Evolutionary conservation across 352 stramenopile species (phyloP).

Genomic region (Phytophthora colocasiae): DNA sequence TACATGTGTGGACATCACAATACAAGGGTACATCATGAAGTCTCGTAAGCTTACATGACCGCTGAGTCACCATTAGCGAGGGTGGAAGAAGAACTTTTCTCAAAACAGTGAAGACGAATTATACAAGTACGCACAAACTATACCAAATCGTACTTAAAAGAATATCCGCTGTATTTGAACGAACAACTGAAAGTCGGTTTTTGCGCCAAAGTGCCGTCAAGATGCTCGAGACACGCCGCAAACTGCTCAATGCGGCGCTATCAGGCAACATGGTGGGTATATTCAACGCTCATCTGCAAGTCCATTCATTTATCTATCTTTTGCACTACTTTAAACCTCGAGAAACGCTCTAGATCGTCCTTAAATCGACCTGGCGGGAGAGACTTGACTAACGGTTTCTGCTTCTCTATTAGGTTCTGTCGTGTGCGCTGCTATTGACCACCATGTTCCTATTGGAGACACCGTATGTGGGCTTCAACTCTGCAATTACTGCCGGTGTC

Average conservation of each 20-base stretch:
- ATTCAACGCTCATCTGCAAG: not conserved
- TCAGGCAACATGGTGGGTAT: conserved; percentile 67
- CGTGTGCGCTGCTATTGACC: conserved; percentile 61
- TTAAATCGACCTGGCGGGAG: conserved; percentile 1
- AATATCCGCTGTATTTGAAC: not conserved
- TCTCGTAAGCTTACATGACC: no score
- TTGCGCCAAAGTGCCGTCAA: conserved; percentile 2
- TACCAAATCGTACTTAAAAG: not conserved
- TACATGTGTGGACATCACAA: no score
- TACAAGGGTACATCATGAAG: no score
- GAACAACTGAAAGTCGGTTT: not conserved
- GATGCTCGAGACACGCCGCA: conserved; percentile 71
- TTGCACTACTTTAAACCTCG: conserved; percentile 14
- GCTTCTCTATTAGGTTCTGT: conserved; percentile 49
- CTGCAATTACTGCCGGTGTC: conserved; percentile 62
- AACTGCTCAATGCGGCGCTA: conserved; percentile 78
- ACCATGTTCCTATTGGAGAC: conserved; percentile 81
- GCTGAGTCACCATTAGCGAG: no score
- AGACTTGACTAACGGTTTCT: conserved; percentile 8
- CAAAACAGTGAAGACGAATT: no score
- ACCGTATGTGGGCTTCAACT: conserved; percentile 73
- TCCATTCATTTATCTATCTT: not conserved
- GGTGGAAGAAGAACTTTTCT: no score
- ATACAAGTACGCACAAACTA: no score
- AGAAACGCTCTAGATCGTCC: conserved; percentile 3